Base-by-base conservation (phyloP, 345 rosid species). In the Zanthoxylum bungeanum region DNA sequence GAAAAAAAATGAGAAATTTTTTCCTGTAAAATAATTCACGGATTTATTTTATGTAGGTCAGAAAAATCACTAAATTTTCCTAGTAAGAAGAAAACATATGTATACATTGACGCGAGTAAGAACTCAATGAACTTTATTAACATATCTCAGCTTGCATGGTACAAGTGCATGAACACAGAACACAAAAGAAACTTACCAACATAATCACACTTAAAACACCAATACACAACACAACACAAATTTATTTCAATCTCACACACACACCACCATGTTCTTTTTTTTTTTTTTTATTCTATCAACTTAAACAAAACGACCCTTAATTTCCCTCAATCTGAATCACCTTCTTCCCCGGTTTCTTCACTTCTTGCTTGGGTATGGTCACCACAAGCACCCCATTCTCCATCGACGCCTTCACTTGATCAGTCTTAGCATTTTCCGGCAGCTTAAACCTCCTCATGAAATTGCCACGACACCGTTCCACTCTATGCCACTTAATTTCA, bases 301-400 rank as follows among this genome's bases (percentile, higher is more conserved):
- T 52, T 7, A n/a, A 42, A 69, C 31, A n/a, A 51, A 57, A n/a
- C n/a, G n/a, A 8, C 31, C 39, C 58, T 68, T 70, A 5, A 16
- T 64, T 57, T 73, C 78, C 80, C 52, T 73, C 73, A 36, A 85
- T 83, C 70, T 83, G 70, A 46, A 85, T 76, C 67, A 73, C 55
- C 49, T 80, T 83, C 72, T 73, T 68, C 36, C 74, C 80, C 0
- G 78, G 82, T 34, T 76, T 80, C 80, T 80, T 80, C 37, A 66
- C 68, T 44, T 76, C 51, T 24, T 74, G 75, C 62, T 86, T 84
- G 0, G 88, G 90, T 12, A 82, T 59, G 2, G 62, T 58, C 19
- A 84, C 80, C 5, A 68, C 69, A 33, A 86, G 85, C 66, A 86
- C 86, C 24, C 90, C 88, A 27, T 82, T 65, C 69, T 84, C 86